Conservation (phyloP, 257 asterid genomes). For the Catharanthus roseus region DNA sequence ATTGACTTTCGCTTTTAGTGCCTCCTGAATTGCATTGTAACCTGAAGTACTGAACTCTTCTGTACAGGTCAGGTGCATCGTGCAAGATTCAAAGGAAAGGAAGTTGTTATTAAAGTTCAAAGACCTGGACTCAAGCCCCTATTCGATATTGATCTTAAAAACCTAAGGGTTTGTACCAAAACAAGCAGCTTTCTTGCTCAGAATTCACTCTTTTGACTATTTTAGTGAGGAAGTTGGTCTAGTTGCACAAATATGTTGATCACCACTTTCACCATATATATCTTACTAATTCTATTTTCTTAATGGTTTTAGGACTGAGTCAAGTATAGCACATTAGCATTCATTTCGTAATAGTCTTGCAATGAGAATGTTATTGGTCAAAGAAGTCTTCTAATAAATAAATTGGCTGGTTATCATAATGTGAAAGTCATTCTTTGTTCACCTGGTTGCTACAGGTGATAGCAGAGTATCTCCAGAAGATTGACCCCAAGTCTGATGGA, state of each 20-base stretch:
- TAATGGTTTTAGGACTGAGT: not conserved
- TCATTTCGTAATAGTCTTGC: too few relatives aligned
- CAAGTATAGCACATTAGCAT: not conserved
- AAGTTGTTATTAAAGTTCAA: conserved; percentile 79
- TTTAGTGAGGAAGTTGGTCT: conserved; percentile 1
- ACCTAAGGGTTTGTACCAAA: conserved; percentile 64
- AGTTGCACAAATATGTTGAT: not conserved
- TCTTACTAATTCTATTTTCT: not conserved
- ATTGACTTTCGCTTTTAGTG: not conserved
- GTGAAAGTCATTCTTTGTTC: conserved; percentile 10
- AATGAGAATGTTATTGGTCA: not conserved
- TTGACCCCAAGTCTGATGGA: conserved; percentile 99
- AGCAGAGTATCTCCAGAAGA: conserved; percentile 95
- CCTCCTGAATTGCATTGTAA: not conserved
- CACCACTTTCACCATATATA: not conserved
- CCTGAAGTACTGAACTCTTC: conserved; percentile 8
- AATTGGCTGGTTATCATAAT: conserved; percentile 6
- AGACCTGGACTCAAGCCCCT: conserved; percentile 93
- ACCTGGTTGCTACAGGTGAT: conserved; percentile 53
- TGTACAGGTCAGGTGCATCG: conserved; percentile 90
- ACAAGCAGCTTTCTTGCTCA: not conserved
- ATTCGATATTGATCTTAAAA: conserved; percentile 85
- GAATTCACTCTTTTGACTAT: not conserved
- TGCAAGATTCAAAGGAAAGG: conserved; percentile 68
- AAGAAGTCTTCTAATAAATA: not conserved